Percentiles rank a stretch among this genome's conserved stretches.
phyloP scores from a whole-genome alignment of 2,329 filamentous ascomycete genomes.

The Leptoxyphium fumago region DNA sequence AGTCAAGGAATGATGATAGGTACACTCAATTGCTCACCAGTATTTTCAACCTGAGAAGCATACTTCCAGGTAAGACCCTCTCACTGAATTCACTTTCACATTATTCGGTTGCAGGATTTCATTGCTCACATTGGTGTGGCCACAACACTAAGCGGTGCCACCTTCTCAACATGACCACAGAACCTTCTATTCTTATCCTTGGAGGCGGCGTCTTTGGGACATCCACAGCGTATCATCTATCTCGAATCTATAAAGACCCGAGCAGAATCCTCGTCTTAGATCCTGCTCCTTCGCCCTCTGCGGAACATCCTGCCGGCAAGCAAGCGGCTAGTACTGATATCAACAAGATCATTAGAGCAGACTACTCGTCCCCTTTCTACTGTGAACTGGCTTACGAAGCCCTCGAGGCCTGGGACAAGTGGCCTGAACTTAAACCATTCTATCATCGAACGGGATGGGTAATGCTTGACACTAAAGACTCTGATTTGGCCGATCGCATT shows the following conservation, averaged over 20 bases:
- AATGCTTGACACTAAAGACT: slow-evolving; percentile 34
- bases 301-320: slow-evolving; percentile 24
- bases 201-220: slow-evolving; percentile 53
- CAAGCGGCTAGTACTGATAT: slow-evolving; percentile 18
- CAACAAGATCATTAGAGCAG: slow-evolving; percentile 19
- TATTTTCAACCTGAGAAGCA: too few species aligned
- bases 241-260: slow-evolving; percentile 32
- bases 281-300: slow-evolving; percentile 30
- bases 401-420: slow-evolving; percentile 23
- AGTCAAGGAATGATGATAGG: too few species aligned
- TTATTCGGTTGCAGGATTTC: too few species aligned
- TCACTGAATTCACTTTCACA: too few species aligned
- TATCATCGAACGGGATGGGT: slow-evolving; percentile 49
- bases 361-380: slow-evolving; percentile 17
- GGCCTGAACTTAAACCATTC: slow-evolving; percentile 20
- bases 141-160: too few species aligned
- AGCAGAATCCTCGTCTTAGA: slow-evolving; percentile 44
- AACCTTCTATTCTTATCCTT: slow-evolving; percentile 33
- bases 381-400: slow-evolving; percentile 22
- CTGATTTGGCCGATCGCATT: slow-evolving; percentile 37
- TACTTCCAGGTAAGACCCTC: too few species aligned
- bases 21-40: too few species aligned
- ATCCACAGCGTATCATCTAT: slow-evolving; percentile 50
- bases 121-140: too few species aligned
- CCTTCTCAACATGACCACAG: not conserved